Conservation (phyloP, 352 stramenopile genomes). For the Globisporangium perplexum region DNA sequence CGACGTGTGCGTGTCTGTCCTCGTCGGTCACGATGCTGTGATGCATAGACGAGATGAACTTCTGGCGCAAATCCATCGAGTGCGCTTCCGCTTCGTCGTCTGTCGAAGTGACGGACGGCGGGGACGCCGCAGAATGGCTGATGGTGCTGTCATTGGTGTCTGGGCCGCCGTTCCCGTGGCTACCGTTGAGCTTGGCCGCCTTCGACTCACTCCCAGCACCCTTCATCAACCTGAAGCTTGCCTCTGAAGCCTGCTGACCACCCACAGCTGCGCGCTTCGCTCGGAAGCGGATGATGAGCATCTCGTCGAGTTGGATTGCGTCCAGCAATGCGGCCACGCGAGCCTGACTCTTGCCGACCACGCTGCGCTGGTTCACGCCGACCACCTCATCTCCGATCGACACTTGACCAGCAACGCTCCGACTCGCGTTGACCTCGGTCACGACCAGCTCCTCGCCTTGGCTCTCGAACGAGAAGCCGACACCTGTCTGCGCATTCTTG, state of each 20-base stretch:
- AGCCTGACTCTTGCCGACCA: conserved; percentile 29
- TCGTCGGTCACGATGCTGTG: conserved; percentile 22
- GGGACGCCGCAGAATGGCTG: not conserved
- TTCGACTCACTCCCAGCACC: not conserved
- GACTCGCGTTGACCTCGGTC: conserved; percentile 16
- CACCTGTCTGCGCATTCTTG: conserved; percentile 23
- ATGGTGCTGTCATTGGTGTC: not conserved
- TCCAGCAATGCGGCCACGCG: conserved; percentile 31
- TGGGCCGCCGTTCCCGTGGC: not conserved
- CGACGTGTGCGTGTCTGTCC: conserved; percentile 22
- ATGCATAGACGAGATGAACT: conserved; percentile 25
- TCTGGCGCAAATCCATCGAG: conserved; percentile 25
- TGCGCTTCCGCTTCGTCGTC: conserved; percentile 18
- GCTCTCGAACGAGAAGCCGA: conserved; percentile 43
- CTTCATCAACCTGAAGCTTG: not conserved
- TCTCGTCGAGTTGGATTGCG: conserved; percentile 21
- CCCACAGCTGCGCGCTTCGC: conserved; percentile 15
- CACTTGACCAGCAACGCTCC: conserved; percentile 6
- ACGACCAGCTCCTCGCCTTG: conserved; percentile 36
- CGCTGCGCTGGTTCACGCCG: conserved; percentile 44
- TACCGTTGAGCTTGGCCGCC: not conserved
- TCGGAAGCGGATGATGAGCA: conserved; percentile 44
- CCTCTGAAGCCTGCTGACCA: not conserved
- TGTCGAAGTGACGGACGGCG: not conserved
- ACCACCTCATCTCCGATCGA: conserved; percentile 59